Evolutionary conservation across 768 basidiomycete genomes (phyloP).

Genomic region (Kwoniella mangroviensis): DNA sequence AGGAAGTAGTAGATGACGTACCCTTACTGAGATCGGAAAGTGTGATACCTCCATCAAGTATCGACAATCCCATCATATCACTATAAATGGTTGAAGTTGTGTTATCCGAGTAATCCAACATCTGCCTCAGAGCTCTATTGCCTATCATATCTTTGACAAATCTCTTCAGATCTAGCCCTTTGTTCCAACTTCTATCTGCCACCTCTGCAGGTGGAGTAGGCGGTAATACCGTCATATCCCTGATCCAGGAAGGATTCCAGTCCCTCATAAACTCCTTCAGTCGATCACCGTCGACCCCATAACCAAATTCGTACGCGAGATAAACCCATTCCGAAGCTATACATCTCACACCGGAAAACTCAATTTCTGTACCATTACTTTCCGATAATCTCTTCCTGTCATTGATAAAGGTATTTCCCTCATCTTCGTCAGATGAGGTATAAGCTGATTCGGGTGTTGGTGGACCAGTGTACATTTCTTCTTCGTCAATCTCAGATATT

Average conservation of each 20-base stretch:
- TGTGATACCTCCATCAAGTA: not conserved
- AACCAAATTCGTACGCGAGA: conserved; percentile 8
- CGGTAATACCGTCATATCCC: not conserved
- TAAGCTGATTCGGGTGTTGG: conserved; percentile 37
- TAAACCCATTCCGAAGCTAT: conserved; percentile 33
- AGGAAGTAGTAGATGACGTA: not conserved
- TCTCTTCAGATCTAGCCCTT: conserved; percentile 19
- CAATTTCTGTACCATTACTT: conserved; percentile 10
- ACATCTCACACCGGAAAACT: conserved; percentile 24
- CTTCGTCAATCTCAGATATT: conserved; percentile 33
- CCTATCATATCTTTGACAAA: conserved; percentile 27
- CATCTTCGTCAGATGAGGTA: conserved; percentile 15
- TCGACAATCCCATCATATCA: not conserved
- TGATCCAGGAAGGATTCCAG: conserved; percentile 28
- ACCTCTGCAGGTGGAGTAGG: conserved; percentile 8
- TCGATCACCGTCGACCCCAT: not conserved
- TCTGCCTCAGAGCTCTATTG: conserved; percentile 23
- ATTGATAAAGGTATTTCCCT: not conserved
- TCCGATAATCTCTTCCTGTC: not conserved
- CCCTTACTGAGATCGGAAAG: conserved; percentile 13
- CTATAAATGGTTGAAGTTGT: not conserved
- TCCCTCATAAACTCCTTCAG: not conserved
- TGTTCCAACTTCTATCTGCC: not conserved
- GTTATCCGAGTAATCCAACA: not conserved
- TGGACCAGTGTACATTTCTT: conserved; percentile 35